A percentile compares a stretch with the other conserved stretches of the same genome.
Evolutionary conservation across 495 filamentous ascomycete genomes (phyloP).

Genomic region (Hypomontagnella submonticulosa): DNA sequence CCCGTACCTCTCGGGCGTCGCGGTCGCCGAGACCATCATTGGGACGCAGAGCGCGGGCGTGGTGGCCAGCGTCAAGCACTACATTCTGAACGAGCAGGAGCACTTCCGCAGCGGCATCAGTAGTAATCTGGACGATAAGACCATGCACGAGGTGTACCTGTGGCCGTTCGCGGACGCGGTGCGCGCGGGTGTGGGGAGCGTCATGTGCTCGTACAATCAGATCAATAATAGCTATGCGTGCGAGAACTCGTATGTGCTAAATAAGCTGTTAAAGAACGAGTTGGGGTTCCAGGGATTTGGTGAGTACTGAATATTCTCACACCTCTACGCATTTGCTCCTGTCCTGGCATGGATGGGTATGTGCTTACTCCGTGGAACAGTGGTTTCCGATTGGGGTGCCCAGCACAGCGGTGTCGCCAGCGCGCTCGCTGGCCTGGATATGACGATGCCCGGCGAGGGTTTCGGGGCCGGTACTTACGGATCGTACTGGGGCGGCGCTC

Average conservation of each 20-base stretch:
- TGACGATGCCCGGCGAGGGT: conserved; percentile 94
- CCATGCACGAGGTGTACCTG: conserved; percentile 74
- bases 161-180: conserved; percentile 78
- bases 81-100: conserved; percentile 62
- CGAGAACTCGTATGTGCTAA: conserved; percentile 58
- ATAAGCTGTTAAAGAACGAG: conserved; percentile 64
- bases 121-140: conserved; percentile 71
- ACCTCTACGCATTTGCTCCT: not conserved
- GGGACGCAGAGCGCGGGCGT: conserved; percentile 68
- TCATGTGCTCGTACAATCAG: conserved; percentile 75
- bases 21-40: conserved; percentile 63
- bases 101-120: conserved; percentile 54
- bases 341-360: not conserved
- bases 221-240: conserved; percentile 57
- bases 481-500: conserved; percentile 76
- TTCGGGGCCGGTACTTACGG: conserved; percentile 65
- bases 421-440: conserved; percentile 84
- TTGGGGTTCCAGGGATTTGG: conserved; percentile 70
- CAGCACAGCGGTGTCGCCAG: conserved; percentile 83
- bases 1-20: conserved; percentile 67
- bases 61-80: conserved; percentile 70
- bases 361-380: conserved; percentile 41
- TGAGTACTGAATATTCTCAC: conserved; percentile 47
- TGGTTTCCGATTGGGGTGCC: conserved; percentile 91
- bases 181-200: conserved; percentile 65